Evolutionary conservation across 2,329 filamentous ascomycete genomes (phyloP).

Genomic region (Trichophyton verrucosum): DNA sequence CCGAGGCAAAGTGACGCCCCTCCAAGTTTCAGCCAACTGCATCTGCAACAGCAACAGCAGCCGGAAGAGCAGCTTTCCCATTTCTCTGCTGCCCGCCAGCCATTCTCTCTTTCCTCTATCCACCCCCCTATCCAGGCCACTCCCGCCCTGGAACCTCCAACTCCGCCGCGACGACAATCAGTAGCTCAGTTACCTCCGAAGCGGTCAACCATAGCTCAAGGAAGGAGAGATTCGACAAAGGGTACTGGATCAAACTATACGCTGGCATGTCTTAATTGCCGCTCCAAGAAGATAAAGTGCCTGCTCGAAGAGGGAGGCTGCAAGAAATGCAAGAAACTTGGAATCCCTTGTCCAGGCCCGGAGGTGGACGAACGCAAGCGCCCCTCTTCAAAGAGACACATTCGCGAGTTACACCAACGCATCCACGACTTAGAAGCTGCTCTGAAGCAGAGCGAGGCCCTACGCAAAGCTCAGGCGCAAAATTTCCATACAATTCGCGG

Average conservation of each 20-base stretch:
- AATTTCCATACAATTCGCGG: slow-evolving; percentile 4
- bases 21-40: neutral
- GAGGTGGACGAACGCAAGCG: slow-evolving; percentile 10
- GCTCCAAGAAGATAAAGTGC: slow-evolving; percentile 9
- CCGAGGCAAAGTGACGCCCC: neutral
- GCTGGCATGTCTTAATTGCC: slow-evolving; percentile 7
- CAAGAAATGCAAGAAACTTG: slow-evolving; percentile 9
- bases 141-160: neutral
- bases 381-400: slow-evolving; percentile 12
- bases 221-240: neutral
- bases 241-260: slow-evolving; percentile 1
- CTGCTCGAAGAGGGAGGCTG: slow-evolving; percentile 8
- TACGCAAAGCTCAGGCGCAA: neutral
- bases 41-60: neutral
- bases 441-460: slow-evolving; percentile 7
- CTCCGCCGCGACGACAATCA: neutral
- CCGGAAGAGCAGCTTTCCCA: neutral
- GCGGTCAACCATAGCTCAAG: neutral
- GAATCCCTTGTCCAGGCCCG: slow-evolving; percentile 7
- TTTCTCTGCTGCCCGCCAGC: neutral
- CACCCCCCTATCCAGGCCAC: neutral
- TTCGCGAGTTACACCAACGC: slow-evolving; percentile 10
- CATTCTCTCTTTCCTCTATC: neutral
- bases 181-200: neutral
- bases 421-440: slow-evolving; percentile 11